phyloP scores from a whole-genome alignment of 1,284 basidiomycete genomes.

The Amylostereum chailletii region DNA sequence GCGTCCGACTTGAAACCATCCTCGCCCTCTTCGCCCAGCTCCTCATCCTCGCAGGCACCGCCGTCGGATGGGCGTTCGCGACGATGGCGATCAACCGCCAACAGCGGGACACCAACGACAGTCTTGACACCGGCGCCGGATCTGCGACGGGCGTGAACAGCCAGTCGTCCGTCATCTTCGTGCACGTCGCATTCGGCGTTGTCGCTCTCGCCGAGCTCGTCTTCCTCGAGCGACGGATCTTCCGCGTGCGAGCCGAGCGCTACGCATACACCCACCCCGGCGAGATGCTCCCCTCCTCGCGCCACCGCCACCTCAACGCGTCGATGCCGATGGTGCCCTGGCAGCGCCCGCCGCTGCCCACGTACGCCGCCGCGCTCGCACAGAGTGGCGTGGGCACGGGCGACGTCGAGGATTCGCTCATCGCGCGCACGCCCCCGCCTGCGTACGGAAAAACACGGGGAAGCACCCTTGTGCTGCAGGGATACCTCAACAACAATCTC shows the following conservation, averaged over 20 bases:
- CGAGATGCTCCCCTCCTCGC: slow-evolving; percentile 37
- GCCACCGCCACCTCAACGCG: slow-evolving; percentile 7
- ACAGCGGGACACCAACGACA: slow-evolving; percentile 1
- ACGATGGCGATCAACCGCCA: slow-evolving; percentile 17
- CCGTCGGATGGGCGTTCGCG: slow-evolving; percentile 47
- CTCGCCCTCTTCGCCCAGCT: slow-evolving; percentile 34
- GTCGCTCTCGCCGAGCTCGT: slow-evolving; percentile 40
- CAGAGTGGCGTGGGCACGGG: slow-evolving; percentile 63
- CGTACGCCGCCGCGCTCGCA: slow-evolving; percentile 61
- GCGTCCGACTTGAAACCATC: slow-evolving; percentile 40
- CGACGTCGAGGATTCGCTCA: slow-evolving; percentile 61
- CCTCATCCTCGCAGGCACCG: slow-evolving; percentile 35
- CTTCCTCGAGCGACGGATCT: slow-evolving; percentile 56
- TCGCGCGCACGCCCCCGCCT: slow-evolving; percentile 59
- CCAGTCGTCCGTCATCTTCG: slow-evolving; percentile 29
- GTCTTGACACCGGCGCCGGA: slow-evolving; percentile 2
- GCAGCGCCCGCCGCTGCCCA: slow-evolving; percentile 61
- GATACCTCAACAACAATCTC: slow-evolving; percentile 40
- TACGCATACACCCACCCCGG: slow-evolving; percentile 51
- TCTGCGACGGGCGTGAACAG: slow-evolving; percentile 6
- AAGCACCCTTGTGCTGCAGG: slow-evolving; percentile 51
- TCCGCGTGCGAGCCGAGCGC: slow-evolving; percentile 54
- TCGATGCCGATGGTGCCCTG: slow-evolving; percentile 53
- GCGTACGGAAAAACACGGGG: slow-evolving; percentile 66
- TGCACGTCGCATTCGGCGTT: slow-evolving; percentile 51